Base-by-base conservation (phyloP, 2,329 filamentous ascomycete genomes). In the Fusarium algeriense region DNA sequence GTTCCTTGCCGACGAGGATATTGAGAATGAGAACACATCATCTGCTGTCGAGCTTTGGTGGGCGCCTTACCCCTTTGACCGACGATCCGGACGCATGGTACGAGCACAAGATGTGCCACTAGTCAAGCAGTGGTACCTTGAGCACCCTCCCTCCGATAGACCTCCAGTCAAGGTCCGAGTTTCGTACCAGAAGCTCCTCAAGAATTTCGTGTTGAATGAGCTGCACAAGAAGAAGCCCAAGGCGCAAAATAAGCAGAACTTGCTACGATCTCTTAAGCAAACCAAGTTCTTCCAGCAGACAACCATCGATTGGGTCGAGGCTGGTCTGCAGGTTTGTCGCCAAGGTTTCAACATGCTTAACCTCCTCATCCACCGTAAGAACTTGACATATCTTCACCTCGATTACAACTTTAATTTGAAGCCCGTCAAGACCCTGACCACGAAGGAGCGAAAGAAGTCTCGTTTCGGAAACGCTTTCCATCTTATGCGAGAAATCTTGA, bases 241-340 rank as follows among this genome's bases (percentile, higher is more conserved):
- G 85, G 93, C 96, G 7, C 91, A 97, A 74, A 97, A 95, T 84
- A 97, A 95, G 80, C 96, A 99, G 78, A 94, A 97, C 77, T 83
- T 99, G 63, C 88, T 98, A 80, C 90, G 90, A 76, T 97, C 94
- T 12, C 83, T 99, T 73, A 98, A 98, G 82, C 91, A 94, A 74
- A 99, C 96, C 50, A 99, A 99, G 79, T 99, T 99, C 85, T 99
- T 99, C 87, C 97, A 99, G 82, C 96, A 98, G 82, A 99, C 96
- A 6, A 97, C 94, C 12, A 98, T 99, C 71, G 96, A 99, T 80
- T 99, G 96, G 96, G 96, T 99, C 44, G 96, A 99, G 84, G 96
- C 97, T 75, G 96, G 97, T 84, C 87, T 99, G 78, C 97, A 99
- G 83, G 96, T 99, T 69, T 99, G 96, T 81, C 91, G 96, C 54